These are phyloP conservation scores for Clarkia xantiana DNA, from an alignment of 345 rosid species.

Conservation along the genomic window DNA sequence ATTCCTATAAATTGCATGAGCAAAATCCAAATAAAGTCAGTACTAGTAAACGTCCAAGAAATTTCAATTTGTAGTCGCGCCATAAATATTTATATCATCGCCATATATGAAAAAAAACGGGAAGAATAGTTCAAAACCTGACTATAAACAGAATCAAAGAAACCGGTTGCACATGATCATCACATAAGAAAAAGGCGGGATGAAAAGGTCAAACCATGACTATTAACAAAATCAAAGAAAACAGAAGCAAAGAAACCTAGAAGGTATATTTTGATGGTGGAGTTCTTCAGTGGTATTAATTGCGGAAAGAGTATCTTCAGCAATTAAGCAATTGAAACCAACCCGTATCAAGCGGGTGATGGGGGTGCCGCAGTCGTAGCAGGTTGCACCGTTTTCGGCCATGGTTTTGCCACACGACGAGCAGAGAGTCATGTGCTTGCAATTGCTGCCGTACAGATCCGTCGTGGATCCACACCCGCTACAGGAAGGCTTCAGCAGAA, in stretches of 20 bases:
- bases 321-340: constrained; percentile 14
- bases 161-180: no score
- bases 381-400: constrained; percentile 67
- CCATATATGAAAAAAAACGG: background rate
- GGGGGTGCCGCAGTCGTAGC: constrained; percentile 64
- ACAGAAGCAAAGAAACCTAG: no score
- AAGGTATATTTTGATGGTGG: no score
- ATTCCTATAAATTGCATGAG: constrained; percentile 32
- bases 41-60: no score
- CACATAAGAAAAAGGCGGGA: background rate
- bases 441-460: constrained; percentile 76
- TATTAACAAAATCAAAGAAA: no score
- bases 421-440: constrained; percentile 93
- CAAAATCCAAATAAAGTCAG: background rate
- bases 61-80: no score
- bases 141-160: no score
- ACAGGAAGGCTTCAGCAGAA: constrained; percentile 59
- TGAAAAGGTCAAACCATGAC: background rate
- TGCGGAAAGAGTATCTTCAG: no score
- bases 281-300: no score
- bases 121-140: background rate
- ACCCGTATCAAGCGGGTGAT: constrained; percentile 81
- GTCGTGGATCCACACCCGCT: constrained; percentile 56
- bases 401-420: constrained; percentile 75
- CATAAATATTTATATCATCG: no score